Percentiles rank a stretch among this genome's conserved stretches.
Conservation (phyloP, 2,329 filamentous ascomycete genomes). For the Penicillium sp. region DNA sequence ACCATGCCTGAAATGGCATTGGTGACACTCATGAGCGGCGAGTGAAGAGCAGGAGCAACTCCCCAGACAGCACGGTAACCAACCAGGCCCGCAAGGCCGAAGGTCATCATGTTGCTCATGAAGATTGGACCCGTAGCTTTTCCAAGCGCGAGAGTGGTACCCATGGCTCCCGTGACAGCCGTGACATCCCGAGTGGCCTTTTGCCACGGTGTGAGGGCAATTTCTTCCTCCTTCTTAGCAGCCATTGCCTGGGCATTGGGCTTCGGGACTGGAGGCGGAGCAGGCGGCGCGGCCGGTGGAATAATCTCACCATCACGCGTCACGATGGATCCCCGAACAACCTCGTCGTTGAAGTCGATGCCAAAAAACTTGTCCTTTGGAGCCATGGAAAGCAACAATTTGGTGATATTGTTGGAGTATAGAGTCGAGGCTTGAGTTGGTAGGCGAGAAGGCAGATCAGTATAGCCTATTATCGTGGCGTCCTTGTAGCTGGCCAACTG, state of each 20-base stretch:
- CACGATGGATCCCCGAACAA: conserved; percentile 80
- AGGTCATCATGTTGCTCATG: conserved; percentile 85
- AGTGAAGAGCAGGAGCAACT: conserved; percentile 77
- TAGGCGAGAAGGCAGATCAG: conserved; percentile 79
- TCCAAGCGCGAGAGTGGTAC: conserved; percentile 68
- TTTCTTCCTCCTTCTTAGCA: conserved; percentile 54
- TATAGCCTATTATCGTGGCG: conserved; percentile 84
- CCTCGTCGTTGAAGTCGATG: conserved; percentile 77
- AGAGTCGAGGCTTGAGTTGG: conserved; percentile 86
- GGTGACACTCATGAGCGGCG: conserved; percentile 86
- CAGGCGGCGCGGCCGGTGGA: conserved; percentile 69
- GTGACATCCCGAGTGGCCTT: conserved; percentile 73
- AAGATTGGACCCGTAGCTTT: conserved; percentile 79
- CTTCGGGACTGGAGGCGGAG: conserved; percentile 53
- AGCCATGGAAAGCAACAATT: conserved; percentile 77
- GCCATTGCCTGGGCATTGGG: conserved; percentile 52
- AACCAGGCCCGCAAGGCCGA: conserved; percentile 77
- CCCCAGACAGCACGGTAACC: conserved; percentile 89
- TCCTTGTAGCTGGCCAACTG: conserved; percentile 69
- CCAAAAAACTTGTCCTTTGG: conserved; percentile 76
- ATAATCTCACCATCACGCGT: conserved; percentile 73
- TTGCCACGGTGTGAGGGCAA: conserved; percentile 77
- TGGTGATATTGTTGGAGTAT: conserved; percentile 92
- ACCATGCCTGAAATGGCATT: conserved; percentile 93
- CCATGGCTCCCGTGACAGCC: conserved; percentile 73